Evolutionary conservation across 2,329 filamentous ascomycete genomes (phyloP).

Genomic region (Aureobasidium mangrovei): DNA sequence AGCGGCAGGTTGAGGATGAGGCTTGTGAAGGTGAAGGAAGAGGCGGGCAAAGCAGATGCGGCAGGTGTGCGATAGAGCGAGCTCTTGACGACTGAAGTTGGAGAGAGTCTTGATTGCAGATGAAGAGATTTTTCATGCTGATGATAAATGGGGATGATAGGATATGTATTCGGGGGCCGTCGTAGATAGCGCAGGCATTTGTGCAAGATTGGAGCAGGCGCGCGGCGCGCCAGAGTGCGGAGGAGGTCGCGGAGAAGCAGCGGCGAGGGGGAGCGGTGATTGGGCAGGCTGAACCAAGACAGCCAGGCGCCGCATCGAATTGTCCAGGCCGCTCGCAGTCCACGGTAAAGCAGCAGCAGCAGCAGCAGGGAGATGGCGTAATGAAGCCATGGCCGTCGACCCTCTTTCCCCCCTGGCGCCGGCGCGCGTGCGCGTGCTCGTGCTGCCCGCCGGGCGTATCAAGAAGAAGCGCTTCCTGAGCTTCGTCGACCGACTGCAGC

Average conservation of each 20-base stretch:
- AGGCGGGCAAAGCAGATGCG: no score
- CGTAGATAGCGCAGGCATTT: no score
- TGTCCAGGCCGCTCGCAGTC: neutral
- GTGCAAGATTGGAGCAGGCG: no score
- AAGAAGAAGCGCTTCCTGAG: slow-evolving; percentile 68
- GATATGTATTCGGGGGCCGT: no score
- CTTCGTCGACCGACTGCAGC: slow-evolving; percentile 69
- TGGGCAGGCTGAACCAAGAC: neutral
- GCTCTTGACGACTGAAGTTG: no score
- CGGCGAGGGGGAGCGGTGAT: neutral
- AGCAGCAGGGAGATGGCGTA: neutral
- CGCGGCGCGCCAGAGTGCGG: no score
- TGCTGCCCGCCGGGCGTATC: slow-evolving; percentile 80
- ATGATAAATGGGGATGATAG: no score
- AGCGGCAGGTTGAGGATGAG: neutral
- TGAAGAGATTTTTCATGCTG: no score
- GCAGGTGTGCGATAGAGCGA: no score
- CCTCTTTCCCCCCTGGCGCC: slow-evolving; percentile 84
- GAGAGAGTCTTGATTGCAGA: no score
- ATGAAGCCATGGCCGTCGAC: slow-evolving; percentile 74
- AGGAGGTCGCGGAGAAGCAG: neutral
- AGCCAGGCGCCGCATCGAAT: no score
- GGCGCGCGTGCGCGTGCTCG: slow-evolving; percentile 78
- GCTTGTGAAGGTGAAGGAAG: no score
- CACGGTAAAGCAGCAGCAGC: neutral